Evolutionary conservation across 2,329 filamentous ascomycete species (phyloP).

Genomic region (Orbilia brochopaga): DNA sequence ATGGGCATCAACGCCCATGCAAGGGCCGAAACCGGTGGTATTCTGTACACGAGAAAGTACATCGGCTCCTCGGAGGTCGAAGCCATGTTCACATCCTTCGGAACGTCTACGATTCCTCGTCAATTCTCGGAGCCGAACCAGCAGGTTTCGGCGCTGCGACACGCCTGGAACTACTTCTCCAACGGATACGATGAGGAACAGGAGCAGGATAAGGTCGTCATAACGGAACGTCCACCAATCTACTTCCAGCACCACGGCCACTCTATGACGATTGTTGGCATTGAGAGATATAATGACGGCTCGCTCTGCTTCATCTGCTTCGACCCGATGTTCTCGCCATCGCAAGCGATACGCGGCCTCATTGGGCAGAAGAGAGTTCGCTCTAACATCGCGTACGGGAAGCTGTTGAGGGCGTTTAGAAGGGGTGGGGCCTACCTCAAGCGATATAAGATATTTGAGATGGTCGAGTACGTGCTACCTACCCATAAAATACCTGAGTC

Average conservation of each 20-base stretch:
- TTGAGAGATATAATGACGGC: slow-evolving; percentile 73
- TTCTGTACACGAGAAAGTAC: slow-evolving; percentile 87
- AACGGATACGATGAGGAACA: slow-evolving; percentile 51
- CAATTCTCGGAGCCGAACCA: slow-evolving; percentile 13
- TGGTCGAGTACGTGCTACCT: slow-evolving; percentile 68
- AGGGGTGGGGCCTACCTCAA: slow-evolving; percentile 71
- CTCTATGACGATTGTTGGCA: slow-evolving; percentile 85
- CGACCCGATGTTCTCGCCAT: slow-evolving; percentile 69
- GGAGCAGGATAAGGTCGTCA: slow-evolving; percentile 65
- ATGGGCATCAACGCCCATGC: slow-evolving; percentile 77
- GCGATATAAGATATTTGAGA: slow-evolving; percentile 78
- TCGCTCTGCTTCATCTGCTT: slow-evolving; percentile 78
- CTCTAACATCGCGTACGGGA: slow-evolving; percentile 61
- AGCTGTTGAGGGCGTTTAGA: slow-evolving; percentile 74
- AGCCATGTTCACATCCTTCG: slow-evolving; percentile 45
- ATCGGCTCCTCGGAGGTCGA: slow-evolving; percentile 87
- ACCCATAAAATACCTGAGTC: not conserved
- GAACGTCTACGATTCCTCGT: slow-evolving; percentile 6
- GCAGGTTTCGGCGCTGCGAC: slow-evolving; percentile 59
- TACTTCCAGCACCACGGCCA: slow-evolving; percentile 91
- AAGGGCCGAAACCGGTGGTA: slow-evolving; percentile 81
- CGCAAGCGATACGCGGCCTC: slow-evolving; percentile 69
- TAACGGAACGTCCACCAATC: slow-evolving; percentile 77
- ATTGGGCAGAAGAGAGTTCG: slow-evolving; percentile 62
- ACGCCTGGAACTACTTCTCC: slow-evolving; percentile 76